A percentile compares a stretch with the other conserved stretches of the same genome.
Evolutionary conservation across 306 rosid species (phyloP).

Genomic region (Lathyrus aphaca): DNA sequence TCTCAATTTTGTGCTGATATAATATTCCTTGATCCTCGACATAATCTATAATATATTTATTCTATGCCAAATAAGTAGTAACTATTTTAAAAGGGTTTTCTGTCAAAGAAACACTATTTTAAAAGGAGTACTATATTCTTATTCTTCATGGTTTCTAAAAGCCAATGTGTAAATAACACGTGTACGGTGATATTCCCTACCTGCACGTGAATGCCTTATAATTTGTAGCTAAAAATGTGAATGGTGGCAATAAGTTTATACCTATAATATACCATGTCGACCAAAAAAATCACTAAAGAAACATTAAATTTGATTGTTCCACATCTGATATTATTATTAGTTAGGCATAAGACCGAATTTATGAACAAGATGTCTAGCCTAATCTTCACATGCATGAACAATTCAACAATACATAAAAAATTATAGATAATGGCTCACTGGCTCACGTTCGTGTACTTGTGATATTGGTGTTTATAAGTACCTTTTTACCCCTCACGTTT

Average conservation of each 20-base stretch:
- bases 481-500: too few species aligned
- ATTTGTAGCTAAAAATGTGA: slow-evolving; percentile 16
- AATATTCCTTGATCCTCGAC: background rate
- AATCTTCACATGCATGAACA: slow-evolving; percentile 4
- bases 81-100: background rate
- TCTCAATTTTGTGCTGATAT: background rate
- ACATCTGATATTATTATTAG: background rate
- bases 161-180: slow-evolving; percentile 11
- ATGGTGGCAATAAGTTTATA: background rate
- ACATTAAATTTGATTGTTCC: background rate
- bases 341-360: background rate
- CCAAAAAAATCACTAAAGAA: background rate
- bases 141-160: background rate
- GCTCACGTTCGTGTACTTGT: background rate
- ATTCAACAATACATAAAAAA: background rate
- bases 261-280: background rate
- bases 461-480: too few species aligned
- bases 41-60: background rate
- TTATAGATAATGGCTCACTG: background rate
- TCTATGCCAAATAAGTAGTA: background rate
- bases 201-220: slow-evolving; percentile 17
- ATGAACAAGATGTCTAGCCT: background rate
- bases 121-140: background rate
- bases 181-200: background rate
- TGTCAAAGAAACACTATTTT: background rate